These are phyloP conservation scores for Myxozyma sirexii DNA, from an alignment of 805 yeast genomes.

Conservation along the genomic window DNA sequence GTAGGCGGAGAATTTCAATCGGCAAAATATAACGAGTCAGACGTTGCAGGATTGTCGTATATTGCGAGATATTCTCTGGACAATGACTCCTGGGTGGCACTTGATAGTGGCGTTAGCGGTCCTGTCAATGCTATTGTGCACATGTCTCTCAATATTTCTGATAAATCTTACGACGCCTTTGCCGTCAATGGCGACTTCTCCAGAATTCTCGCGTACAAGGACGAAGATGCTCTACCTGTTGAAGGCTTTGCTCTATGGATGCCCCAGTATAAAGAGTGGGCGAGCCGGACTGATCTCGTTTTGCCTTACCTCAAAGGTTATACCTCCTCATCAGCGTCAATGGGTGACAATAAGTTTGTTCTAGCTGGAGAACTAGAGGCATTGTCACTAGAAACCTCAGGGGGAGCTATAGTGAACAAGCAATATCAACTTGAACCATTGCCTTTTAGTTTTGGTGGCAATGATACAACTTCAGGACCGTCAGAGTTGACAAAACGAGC, in stretches of 20 bases:
- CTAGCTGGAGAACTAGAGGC: slow-evolving; percentile 22
- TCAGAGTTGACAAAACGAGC: not conserved
- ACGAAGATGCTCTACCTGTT: slow-evolving; percentile 1
- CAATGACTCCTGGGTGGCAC: slow-evolving; percentile 10
- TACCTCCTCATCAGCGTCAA: slow-evolving; percentile 14
- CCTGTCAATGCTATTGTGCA: slow-evolving; percentile 19
- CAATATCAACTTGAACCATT: slow-evolving; percentile 6
- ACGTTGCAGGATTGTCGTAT: slow-evolving; percentile 7
- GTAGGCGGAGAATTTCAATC: slow-evolving; percentile 53
- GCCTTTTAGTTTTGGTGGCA: slow-evolving; percentile 8
- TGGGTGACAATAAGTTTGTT: slow-evolving; percentile 9
- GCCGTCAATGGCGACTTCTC: slow-evolving; percentile 38
- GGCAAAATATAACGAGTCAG: slow-evolving; percentile 39
- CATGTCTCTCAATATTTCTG: slow-evolving; percentile 14
- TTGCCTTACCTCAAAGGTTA: slow-evolving; percentile 26
- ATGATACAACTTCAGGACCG: not conserved
- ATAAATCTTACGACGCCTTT: slow-evolving; percentile 24
- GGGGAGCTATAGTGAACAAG: slow-evolving; percentile 12
- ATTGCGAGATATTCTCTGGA: slow-evolving; percentile 26
- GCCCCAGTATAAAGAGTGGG: slow-evolving; percentile 13
- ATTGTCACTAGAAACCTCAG: slow-evolving; percentile 17
- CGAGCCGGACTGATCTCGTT: slow-evolving; percentile 12
- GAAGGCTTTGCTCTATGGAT: slow-evolving; percentile 37
- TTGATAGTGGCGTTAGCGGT: slow-evolving; percentile 35
- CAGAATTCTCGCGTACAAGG: slow-evolving; percentile 15